Base-by-base conservation (phyloP, 192 early-diverging fungal genomes). In the Coemansia biformis region DNA sequence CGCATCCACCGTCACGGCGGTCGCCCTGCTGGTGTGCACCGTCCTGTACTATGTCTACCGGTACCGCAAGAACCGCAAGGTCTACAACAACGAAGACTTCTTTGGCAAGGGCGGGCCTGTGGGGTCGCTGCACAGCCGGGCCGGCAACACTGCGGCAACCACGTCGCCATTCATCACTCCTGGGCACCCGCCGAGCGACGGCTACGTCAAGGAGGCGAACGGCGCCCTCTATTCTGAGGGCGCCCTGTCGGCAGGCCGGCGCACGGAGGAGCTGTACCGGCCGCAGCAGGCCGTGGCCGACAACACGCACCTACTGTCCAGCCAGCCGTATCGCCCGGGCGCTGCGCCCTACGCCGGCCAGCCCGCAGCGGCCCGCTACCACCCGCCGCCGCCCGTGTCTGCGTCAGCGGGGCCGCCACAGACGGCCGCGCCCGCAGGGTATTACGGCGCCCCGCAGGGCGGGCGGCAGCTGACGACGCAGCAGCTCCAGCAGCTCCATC, bases 1-100 rank as follows among this genome's bases (percentile, higher is more conserved):
- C 5, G 69, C 69, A 17, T 46, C 69, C 9, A 21, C 21, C 12
- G 62, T 56, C 18, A 66, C 62, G 2, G 63, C 63, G 7, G 49
- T 50, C 13, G 69, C 51, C 4, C 58, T 73, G 35, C 45, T 66
- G 38, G 40, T 66, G 22, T 53, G 47, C 17, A 63, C 63, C 14
- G 37, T 73, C 15, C 24, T 66, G 41, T 65, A 46, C 45, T 73
- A 52, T 34, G n/a, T 73, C 40, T 56, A 62, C 54, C 44, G 44
- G 13, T 38, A 49, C 14, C 57, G 63, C 46, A 52, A 31, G 34
- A 57, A 55, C 52, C 48, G 54, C 28, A 42, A 24, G 38, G 44
- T 39, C 28, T 55, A 66, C 55, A 43, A 43, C 21, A 50, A 54
- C 22, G 69, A 73, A 18, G 58, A 65, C 32, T 43, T 66, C 17